Evolutionary conservation across 2,329 filamentous ascomycete genomes (phyloP).

Genomic region (Berkeleyomyces basicola): DNA sequence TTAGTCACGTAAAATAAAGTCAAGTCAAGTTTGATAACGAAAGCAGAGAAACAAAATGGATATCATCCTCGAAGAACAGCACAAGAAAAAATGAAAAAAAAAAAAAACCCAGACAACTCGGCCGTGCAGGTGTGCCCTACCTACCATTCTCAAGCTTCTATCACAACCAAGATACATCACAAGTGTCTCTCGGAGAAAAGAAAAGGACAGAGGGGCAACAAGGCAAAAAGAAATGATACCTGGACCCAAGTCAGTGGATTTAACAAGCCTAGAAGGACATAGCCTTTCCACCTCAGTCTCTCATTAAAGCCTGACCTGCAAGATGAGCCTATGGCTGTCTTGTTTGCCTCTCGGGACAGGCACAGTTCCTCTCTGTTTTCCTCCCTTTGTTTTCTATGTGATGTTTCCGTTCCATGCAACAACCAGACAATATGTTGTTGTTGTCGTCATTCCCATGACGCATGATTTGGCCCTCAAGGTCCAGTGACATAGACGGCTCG

Average conservation of each 20-base stretch:
- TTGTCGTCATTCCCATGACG: conserved; percentile 25
- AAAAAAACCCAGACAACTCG: background rate
- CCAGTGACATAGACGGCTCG: conserved; percentile 24
- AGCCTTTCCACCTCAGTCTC: background rate
- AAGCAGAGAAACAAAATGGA: conserved; percentile 1
- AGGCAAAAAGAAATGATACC: background rate
- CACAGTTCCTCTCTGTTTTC: background rate
- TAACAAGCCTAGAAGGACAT: background rate
- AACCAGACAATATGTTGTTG: too few species aligned
- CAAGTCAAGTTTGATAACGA: too few species aligned
- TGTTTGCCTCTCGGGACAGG: background rate
- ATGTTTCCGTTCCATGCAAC: background rate
- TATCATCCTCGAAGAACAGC: background rate
- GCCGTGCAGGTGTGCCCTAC: too few species aligned
- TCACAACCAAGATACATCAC: too few species aligned
- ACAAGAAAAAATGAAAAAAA: background rate
- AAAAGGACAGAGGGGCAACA: background rate
- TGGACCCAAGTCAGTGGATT: background rate
- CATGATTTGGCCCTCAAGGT: conserved; percentile 16
- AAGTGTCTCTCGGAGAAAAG: too few species aligned
- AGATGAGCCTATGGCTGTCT: background rate
- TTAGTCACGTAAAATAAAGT: too few species aligned
- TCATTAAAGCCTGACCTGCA: background rate
- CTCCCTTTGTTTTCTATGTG: background rate
- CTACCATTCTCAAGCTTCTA: too few species aligned